Evolutionary conservation across 208 protist species (phyloP), one percentile per base, ranked within the genome.

Genomic region (Leishmania arabica): DNA sequence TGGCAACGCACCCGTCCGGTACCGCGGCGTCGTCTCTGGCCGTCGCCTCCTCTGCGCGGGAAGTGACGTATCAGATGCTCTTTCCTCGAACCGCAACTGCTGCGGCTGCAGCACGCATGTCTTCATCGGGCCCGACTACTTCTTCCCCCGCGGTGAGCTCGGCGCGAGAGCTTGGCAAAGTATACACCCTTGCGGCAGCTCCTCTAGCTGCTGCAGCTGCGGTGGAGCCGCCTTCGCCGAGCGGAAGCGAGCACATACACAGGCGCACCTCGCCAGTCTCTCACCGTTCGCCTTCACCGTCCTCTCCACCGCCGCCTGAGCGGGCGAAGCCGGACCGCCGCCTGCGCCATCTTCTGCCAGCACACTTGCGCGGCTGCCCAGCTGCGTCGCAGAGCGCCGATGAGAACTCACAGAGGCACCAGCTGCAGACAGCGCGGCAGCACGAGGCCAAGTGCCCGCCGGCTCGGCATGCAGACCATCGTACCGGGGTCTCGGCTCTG

Each of bases 331-430:
- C 64, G 3, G 58, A 83, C 27, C 84, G 89, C 68, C 86, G 87
- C 42, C 83, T 93, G 15, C 78, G 83, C 19, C 87, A 93, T 78
- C 79, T 91, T 37, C 72, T 91, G 11, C 89, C 87, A 45, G 75
- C 85, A 13, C 66, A 79, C 51, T 70, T 80, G 42, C 77, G 77
- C 42, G n/a, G 76, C 53, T 9, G 34, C 49, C 31, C 72, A n/a
- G 21, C 47, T 24, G 34, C 27, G 34, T 62, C 9, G 47, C 72
- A 76, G 51, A 45, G 51, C n/a, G 8, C 40, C 37, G 74, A 65
- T 17, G 54, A 65, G 42, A 13, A 54, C 69, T 73, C 42, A 19
- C 69, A 73, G 8, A 15, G 51, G 31, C 47, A 62, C 34, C 60
- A 21, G 34, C 72, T 37, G 49, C 53, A 62, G 53, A 47, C 72